Evolutionary conservation across 129 eudicot genomes (phyloP).

Genomic region (Mikania micrantha): DNA sequence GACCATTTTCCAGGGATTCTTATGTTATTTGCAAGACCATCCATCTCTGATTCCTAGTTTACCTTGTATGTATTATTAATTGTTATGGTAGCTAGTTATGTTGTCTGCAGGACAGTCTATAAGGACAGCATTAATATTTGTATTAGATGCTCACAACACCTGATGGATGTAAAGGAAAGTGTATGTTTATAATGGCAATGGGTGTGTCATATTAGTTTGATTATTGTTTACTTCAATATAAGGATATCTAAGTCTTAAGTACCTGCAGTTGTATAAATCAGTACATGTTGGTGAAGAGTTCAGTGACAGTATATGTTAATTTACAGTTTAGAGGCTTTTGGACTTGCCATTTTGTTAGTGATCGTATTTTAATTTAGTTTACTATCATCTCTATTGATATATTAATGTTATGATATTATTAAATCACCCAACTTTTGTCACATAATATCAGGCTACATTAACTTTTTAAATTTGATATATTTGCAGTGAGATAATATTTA

Average conservation of each 20-base stretch:
- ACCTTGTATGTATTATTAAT: neutral
- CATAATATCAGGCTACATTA: neutral
- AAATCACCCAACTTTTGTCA: neutral
- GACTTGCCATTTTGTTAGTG: neutral
- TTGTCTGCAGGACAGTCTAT: neutral
- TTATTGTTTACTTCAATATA: neutral
- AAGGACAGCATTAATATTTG: neutral
- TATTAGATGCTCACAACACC: neutral
- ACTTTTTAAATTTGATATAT: neutral
- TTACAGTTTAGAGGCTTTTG: neutral
- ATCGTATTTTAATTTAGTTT: neutral
- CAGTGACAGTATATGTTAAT: neutral
- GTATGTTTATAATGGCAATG: slow-evolving; percentile 4
- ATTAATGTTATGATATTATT: neutral
- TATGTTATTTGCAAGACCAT: neutral
- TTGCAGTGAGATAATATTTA: neutral
- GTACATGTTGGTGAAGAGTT: slow-evolving; percentile 9
- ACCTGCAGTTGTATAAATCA: neutral
- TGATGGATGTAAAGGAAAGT: neutral
- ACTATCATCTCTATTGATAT: slow-evolving; percentile 5
- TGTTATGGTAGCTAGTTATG: slow-evolving; percentile 4
- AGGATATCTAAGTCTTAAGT: neutral
- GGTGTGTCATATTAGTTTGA: neutral
- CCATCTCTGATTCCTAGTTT: neutral
- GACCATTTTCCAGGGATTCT: slow-evolving; percentile 3